Percentiles rank a stretch among this genome's conserved stretches.
phyloP scores from a whole-genome alignment of 805 yeast species.

The Pichia occidentalis region DNA sequence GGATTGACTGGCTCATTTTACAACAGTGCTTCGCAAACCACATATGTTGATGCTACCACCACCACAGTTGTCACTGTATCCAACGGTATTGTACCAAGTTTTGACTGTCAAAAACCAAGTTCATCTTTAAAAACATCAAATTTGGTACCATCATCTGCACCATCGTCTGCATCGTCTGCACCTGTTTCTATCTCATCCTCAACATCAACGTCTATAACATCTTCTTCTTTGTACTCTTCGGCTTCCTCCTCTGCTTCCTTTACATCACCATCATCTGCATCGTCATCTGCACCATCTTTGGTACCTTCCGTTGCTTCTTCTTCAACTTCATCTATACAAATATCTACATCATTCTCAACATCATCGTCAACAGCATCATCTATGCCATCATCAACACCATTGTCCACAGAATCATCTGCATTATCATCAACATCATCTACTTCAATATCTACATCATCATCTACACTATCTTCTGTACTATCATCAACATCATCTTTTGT shows the following conservation, averaged over 20 bases:
- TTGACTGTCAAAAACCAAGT: conserved; percentile 7
- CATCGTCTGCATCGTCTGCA: conserved; percentile 4
- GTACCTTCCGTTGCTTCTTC: conserved; percentile 13
- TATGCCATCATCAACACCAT: not conserved
- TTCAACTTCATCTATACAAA: conserved; percentile 3
- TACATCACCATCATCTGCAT: conserved; percentile 22
- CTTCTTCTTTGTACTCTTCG: conserved; percentile 14
- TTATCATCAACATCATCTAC: conserved; percentile 1
- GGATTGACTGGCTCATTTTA: conserved; percentile 11
- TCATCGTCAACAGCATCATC: not conserved
- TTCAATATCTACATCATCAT: not conserved
- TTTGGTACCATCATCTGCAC: conserved; percentile 1
- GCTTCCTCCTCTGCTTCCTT: conserved; percentile 19
- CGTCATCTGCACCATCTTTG: not conserved
- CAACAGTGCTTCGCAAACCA: conserved; percentile 1
- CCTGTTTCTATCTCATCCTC: conserved; percentile 3
- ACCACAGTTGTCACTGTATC: conserved; percentile 8
- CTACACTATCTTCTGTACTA: not conserved
- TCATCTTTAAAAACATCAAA: conserved; percentile 1
- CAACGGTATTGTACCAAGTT: conserved; percentile 6
- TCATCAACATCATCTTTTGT: not conserved
- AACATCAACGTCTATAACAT: conserved; percentile 28
- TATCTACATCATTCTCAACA: conserved; percentile 2
- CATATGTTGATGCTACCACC: not conserved
- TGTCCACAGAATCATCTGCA: not conserved